Percentiles rank a stretch among this genome's conserved stretches.
phyloP scores from a whole-genome alignment of 352 stramenopile species.

The Globisporangium emineosum region DNA sequence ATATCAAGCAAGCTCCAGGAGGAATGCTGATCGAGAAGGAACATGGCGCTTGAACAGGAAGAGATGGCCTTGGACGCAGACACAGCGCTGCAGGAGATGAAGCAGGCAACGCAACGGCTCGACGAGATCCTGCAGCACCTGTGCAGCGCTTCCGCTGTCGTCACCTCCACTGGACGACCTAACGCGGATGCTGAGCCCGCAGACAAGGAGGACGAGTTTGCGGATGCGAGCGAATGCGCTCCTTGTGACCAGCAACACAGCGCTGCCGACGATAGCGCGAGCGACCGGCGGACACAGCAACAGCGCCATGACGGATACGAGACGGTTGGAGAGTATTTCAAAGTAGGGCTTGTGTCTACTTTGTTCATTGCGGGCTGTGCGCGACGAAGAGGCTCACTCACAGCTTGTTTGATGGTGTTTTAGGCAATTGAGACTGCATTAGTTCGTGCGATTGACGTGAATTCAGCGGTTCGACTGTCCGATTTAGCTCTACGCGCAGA shows the following conservation, averaged over 20 bases:
- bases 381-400: too few species aligned
- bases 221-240: neutral
- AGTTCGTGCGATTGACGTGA: neutral
- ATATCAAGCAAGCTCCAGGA: too few species aligned
- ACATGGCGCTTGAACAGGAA: neutral
- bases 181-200: neutral
- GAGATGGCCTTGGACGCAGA: neutral
- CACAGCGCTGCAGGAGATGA: constrained; percentile 25
- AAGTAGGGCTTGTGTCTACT: neutral
- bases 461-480: neutral
- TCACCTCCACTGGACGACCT: neutral
- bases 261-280: too few species aligned
- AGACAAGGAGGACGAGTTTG: constrained; percentile 3
- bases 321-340: constrained; percentile 1
- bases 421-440: neutral
- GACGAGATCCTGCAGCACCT: constrained; percentile 53
- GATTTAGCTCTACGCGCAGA: too few species aligned
- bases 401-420: neutral
- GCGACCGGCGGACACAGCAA: neutral
- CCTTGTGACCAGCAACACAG: neutral
- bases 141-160: constrained; percentile 20
- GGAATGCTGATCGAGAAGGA: neutral
- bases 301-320: neutral
- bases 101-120: constrained; percentile 25
- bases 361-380: neutral